A percentile compares a stretch with the other conserved stretches of the same genome.
phyloP scores from a whole-genome alignment of 371 early-diverging fungal species.

The Mortierella sp. region DNA sequence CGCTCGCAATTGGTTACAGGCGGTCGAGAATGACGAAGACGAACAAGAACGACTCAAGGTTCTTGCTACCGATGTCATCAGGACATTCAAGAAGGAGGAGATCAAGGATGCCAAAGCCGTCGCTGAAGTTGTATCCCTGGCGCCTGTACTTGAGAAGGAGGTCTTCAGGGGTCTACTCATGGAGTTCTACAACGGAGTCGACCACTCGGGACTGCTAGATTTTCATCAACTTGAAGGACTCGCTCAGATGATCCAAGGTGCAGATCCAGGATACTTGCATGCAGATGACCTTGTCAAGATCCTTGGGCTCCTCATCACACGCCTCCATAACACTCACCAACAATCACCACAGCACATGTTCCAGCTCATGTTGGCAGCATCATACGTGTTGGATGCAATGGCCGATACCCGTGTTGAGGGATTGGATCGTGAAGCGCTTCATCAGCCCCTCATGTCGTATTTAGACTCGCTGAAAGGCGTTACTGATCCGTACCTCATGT shows the following conservation, averaged over 20 bases:
- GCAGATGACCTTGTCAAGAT: not conserved
- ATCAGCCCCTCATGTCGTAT: not conserved
- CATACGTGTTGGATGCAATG: not conserved
- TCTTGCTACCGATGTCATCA: too few relatives aligned
- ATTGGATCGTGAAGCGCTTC: constrained; percentile 2
- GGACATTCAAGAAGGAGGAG: too few relatives aligned
- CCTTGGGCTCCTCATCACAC: not conserved
- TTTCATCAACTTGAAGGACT: constrained; percentile 7
- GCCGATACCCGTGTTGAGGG: constrained; percentile 5
- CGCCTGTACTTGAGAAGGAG: too few relatives aligned
- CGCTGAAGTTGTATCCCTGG: too few relatives aligned
- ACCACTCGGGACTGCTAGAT: not conserved
- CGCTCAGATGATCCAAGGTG: constrained; percentile 12
- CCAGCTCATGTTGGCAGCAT: constrained; percentile 5
- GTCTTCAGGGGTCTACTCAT: too few relatives aligned
- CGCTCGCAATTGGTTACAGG: too few relatives aligned
- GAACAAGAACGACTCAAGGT: too few relatives aligned
- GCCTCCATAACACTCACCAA: not conserved
- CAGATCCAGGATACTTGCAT: not conserved
- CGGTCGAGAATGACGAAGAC: too few relatives aligned
- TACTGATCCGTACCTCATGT: constrained; percentile 10
- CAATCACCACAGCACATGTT: not conserved
- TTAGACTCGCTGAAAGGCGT: not conserved
- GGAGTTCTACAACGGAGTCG: not conserved
- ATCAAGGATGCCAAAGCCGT: too few relatives aligned